Conservation (phyloP, 169 alveolate species). For the Plasmodium reichenowi region DNA sequence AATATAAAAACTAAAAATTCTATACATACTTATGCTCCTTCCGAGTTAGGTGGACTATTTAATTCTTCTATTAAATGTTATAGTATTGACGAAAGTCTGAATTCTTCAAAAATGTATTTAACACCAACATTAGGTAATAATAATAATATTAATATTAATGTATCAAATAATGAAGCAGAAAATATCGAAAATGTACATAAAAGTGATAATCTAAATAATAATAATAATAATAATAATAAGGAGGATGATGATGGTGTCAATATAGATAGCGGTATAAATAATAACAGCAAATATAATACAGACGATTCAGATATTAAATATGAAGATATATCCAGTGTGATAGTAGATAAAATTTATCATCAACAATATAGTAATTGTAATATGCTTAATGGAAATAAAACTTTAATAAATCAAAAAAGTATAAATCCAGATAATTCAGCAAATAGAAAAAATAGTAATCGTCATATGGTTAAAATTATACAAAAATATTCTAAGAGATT, state of each 20-base stretch:
- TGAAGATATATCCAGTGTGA: not conserved
- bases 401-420: slow-evolving; percentile 3
- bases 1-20: slow-evolving; percentile 15
- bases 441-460: slow-evolving; percentile 48
- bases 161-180: not conserved
- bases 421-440: not conserved
- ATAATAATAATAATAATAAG: not conserved
- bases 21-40: not conserved
- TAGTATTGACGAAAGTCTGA: not conserved
- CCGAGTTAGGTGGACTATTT: slow-evolving; percentile 19
- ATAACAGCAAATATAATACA: not conserved
- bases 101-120: not conserved
- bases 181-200: not conserved
- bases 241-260: not conserved
- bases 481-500: slow-evolving; percentile 76
- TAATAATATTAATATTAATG: not conserved
- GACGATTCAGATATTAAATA: not conserved
- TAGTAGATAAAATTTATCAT: slow-evolving; percentile 41
- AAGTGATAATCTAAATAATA: not conserved
- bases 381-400: slow-evolving; percentile 7
- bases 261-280: not conserved
- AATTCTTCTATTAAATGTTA: slow-evolving; percentile 1
- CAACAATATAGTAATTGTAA: slow-evolving; percentile 25
- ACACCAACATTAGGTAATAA: not conserved
- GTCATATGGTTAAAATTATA: slow-evolving; percentile 79